Percentiles rank a stretch among this genome's conserved stretches.
phyloP scores from a whole-genome alignment of 2,329 filamentous ascomycete genomes.

The Phaeophleospora eucalypticola region DNA sequence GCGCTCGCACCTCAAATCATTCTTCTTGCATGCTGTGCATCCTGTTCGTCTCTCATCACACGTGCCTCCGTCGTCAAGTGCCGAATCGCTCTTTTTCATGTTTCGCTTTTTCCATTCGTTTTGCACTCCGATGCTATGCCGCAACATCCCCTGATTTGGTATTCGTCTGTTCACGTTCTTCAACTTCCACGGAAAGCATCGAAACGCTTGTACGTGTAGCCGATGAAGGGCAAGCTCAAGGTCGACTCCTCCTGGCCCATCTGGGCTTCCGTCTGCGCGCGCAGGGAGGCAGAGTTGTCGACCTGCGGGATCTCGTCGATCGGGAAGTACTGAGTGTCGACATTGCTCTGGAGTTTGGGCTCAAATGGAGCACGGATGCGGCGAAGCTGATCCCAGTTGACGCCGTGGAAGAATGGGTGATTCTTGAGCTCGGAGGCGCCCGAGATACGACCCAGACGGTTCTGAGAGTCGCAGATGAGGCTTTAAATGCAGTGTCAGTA shows the following conservation, averaged over 20 bases:
- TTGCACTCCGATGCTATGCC: slow-evolving; percentile 9
- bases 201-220: slow-evolving; percentile 98
- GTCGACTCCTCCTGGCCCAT: slow-evolving; percentile 77
- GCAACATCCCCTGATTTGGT: background rate
- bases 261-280: slow-evolving; percentile 73
- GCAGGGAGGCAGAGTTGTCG: slow-evolving; percentile 81
- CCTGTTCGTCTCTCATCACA: slow-evolving; percentile 10
- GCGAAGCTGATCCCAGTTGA: slow-evolving; percentile 89
- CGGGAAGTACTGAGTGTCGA: slow-evolving; percentile 97
- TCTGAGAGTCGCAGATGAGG: slow-evolving; percentile 89
- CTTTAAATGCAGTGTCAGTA: slow-evolving; percentile 44
- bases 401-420: slow-evolving; percentile 94
- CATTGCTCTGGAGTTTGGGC: slow-evolving; percentile 84
- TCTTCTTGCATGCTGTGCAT: slow-evolving; percentile 2
- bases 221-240: slow-evolving; percentile 93
- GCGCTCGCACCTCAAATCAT: background rate
- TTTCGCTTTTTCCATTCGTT: background rate
- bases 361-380: slow-evolving; percentile 94
- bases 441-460: slow-evolving; percentile 76
- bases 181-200: slow-evolving; percentile 54
- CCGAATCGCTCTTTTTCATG: background rate
- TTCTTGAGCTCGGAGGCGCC: slow-evolving; percentile 89
- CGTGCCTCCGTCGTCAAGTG: background rate
- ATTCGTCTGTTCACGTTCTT: slow-evolving; percentile 4
- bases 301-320: slow-evolving; percentile 98